Base-by-base conservation (phyloP, 352 stramenopile genomes). In the Pythium chondricola region DNA sequence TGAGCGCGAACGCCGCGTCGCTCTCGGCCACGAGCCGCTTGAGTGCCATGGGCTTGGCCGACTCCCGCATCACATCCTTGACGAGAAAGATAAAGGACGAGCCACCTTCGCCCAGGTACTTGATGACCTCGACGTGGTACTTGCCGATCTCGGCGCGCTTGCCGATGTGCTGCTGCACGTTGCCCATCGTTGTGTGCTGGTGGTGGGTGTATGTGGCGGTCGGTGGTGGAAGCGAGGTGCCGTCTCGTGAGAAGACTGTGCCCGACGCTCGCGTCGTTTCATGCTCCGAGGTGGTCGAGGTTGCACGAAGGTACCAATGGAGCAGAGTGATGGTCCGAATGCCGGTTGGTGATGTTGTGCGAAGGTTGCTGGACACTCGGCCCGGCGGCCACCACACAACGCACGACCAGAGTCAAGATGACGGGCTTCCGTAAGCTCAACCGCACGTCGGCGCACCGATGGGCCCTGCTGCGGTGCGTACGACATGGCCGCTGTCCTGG, bases 391-490 rank as follows among this genome's bases (percentile, higher is more conserved):
- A 48, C 32, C 42, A 24, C 8, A 9, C n/a, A 14, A 25, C 24
- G 42, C 27, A 24, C 14, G 37, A 20, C 25, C 11, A 24, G 30
- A 17, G 14, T 17, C 22, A 53, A 32, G 4, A 95, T 95, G 78
- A 93, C 86, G 73, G 73, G 73, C 22, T 91, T 93, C 67, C 85
- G 86, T 55, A 95, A 95, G 75, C 82, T 98, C 39, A 95, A 95
- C 61, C 78, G 93, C 54, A 95, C 88, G 38, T 84, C 88, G 45
- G 62, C 79, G 44, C 95, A 98, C 79, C 93, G 95, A 82, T 96
- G 88, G 83, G 94, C 94, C 41, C 96, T 98, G 92, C 77, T 98
- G 10, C 86, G 94, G 74, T 91, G 69, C 53, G 72, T 76, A 6
- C 1, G 21, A n/a, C n/a, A n/a, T n/a, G n/a, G n/a, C n/a, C n/a